These are phyloP conservation scores for Quercus lobata DNA, from an alignment of 331 rosid species.

Conservation along the genomic window DNA sequence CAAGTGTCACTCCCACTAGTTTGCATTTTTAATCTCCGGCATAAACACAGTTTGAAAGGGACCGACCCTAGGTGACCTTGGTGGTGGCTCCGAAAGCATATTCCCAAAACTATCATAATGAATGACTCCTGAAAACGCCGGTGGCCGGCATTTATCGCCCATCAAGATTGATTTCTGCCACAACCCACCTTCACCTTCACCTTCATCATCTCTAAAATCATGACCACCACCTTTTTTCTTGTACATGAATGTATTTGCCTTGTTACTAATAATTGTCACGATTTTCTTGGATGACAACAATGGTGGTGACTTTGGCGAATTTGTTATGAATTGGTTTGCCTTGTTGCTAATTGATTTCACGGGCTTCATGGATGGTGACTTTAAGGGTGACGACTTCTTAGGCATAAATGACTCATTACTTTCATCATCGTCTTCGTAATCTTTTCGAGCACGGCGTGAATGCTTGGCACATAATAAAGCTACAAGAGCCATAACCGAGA, in stretches of 20 bases:
- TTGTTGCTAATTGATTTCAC: no score
- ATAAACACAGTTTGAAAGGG: not conserved
- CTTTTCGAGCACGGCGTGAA: not conserved
- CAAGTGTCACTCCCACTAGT: not conserved
- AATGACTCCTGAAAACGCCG: conserved; percentile 40
- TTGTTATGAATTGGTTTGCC: not conserved
- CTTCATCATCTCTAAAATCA: not conserved
- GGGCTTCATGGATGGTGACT: no score
- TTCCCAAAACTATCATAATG: conserved; percentile 36
- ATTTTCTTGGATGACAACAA: not conserved
- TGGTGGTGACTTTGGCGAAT: not conserved
- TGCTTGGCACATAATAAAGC: conserved; percentile 17
- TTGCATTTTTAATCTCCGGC: not conserved
- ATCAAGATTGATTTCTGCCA: conserved; percentile 47
- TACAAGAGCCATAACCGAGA: conserved; percentile 16
- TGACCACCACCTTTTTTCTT: not conserved
- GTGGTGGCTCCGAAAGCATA: conserved; percentile 24
- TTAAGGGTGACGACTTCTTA: no score
- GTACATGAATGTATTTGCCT: not conserved
- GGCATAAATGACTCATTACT: no score
- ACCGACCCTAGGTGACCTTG: conserved; percentile 29
- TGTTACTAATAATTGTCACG: conserved; percentile 8
- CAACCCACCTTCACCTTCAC: conserved; percentile 25
- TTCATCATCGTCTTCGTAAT: not conserved
- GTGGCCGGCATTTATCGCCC: conserved; percentile 44